Percentiles rank a stretch among this genome's conserved stretches.
These are phyloP conservation scores for Coelastrella sp. DNA, from an alignment of 139 green algal genomes.

Conservation along the genomic window DNA sequence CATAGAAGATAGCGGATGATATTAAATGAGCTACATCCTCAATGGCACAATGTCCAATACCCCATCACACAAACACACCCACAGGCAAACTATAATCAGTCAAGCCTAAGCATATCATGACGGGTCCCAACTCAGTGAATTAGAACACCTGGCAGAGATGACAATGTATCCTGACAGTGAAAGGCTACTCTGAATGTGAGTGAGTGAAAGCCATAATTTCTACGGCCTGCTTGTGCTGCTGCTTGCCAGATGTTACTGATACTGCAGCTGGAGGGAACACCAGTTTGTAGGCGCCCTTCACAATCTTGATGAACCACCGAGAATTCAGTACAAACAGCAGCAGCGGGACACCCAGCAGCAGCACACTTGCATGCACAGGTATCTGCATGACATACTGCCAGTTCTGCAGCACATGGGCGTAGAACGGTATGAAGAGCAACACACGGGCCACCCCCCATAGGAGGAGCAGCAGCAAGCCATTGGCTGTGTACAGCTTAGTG, in stretches of 20 bases:
- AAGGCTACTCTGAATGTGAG: background rate
- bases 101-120: too few relatives aligned
- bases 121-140: too few relatives aligned
- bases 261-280: constrained; percentile 1
- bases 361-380: constrained; percentile 13
- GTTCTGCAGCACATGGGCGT: constrained; percentile 22
- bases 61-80: too few relatives aligned
- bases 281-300: constrained; percentile 41
- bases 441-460: constrained; percentile 37
- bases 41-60: too few relatives aligned
- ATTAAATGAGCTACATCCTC: too few relatives aligned
- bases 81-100: too few relatives aligned
- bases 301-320: constrained; percentile 47
- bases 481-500: constrained; percentile 36
- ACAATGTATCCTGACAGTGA: background rate
- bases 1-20: too few relatives aligned
- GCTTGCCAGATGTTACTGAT: background rate
- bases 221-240: constrained; percentile 21
- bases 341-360: constrained; percentile 38
- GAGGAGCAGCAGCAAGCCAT: constrained; percentile 37
- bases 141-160: too few relatives aligned
- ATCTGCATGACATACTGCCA: background rate
- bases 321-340: constrained; percentile 38
- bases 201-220: background rate
- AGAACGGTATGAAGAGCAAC: constrained; percentile 37